These are phyloP conservation scores for Aspergillus calidoustus DNA, from an alignment of 2,329 filamentous ascomycete genomes.

Conservation along the genomic window DNA sequence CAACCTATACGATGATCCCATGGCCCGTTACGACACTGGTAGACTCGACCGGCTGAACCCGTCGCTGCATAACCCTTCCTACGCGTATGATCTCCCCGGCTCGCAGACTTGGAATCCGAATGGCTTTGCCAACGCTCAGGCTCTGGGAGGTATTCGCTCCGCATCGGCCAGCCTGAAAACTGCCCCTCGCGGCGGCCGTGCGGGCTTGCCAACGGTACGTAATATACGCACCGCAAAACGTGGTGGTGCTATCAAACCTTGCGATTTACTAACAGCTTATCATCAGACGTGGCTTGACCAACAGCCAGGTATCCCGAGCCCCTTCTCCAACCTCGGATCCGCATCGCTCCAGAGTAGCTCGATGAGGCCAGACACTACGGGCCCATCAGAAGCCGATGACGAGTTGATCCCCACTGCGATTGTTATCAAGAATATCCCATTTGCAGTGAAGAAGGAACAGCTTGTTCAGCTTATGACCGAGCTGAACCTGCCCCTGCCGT, in stretches of 20 bases:
- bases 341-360: conserved; percentile 47
- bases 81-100: conserved; percentile 70
- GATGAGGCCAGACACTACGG: conserved; percentile 47
- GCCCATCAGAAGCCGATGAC: conserved; percentile 59
- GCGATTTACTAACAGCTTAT: conserved; percentile 3
- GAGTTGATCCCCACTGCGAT: conserved; percentile 98
- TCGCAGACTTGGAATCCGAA: conserved; percentile 81
- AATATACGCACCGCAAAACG: background rate
- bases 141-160: conserved; percentile 66
- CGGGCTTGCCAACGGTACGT: conserved; percentile 75
- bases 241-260: background rate
- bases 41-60: conserved; percentile 62
- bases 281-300: conserved; percentile 67
- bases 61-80: conserved; percentile 61
- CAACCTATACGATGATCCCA: conserved; percentile 74
- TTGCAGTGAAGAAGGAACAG: conserved; percentile 96
- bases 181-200: conserved; percentile 55
- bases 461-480: conserved; percentile 93
- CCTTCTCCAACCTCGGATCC: conserved; percentile 51
- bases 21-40: conserved; percentile 60
- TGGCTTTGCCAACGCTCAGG: conserved; percentile 68
- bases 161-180: conserved; percentile 62
- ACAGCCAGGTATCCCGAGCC: conserved; percentile 53
- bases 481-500: conserved; percentile 88
- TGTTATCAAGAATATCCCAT: conserved; percentile 99